Conservation (phyloP, 805 yeast species). For the Starmera quercuum region DNA sequence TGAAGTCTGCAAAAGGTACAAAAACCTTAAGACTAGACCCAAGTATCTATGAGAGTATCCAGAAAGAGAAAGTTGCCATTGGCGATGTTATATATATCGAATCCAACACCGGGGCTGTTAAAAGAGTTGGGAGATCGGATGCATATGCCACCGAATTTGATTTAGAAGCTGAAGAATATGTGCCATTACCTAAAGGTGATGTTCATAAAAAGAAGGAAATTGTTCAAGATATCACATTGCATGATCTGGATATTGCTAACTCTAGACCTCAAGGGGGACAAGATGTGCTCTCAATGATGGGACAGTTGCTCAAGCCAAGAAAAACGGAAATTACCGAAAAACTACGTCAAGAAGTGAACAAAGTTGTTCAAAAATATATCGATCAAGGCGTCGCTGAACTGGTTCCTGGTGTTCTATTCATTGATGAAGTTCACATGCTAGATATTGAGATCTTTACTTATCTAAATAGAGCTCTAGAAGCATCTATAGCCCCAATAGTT, state of each 20-base stretch:
- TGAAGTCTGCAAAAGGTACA: slow-evolving; percentile 87
- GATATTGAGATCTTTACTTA: slow-evolving; percentile 96
- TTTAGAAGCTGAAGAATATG: slow-evolving; percentile 97
- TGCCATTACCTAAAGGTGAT: slow-evolving; percentile 97
- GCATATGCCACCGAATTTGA: slow-evolving; percentile 98
- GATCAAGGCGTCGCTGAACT: slow-evolving; percentile 98
- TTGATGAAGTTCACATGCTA: slow-evolving; percentile 97
- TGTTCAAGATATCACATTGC: slow-evolving; percentile 94
- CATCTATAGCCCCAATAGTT: slow-evolving; percentile 88
- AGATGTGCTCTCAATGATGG: slow-evolving; percentile 93
- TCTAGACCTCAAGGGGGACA: slow-evolving; percentile 97
- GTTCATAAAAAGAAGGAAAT: slow-evolving; percentile 97
- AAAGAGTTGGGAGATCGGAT: slow-evolving; percentile 96
- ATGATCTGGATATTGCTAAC: slow-evolving; percentile 93
- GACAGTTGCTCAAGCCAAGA: slow-evolving; percentile 90
- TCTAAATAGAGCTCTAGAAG: slow-evolving; percentile 88
- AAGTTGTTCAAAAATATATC: slow-evolving; percentile 91
- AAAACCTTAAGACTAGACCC: slow-evolving; percentile 88
- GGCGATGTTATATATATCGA: slow-evolving; percentile 98
- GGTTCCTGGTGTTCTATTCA: slow-evolving; percentile 95
- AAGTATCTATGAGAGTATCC: slow-evolving; percentile 85
- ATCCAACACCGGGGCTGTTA: slow-evolving; percentile 95
- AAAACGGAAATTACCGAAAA: slow-evolving; percentile 97
- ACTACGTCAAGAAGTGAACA: slow-evolving; percentile 86
- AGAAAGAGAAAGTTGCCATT: slow-evolving; percentile 87